A percentile compares a stretch with the other conserved stretches of the same genome.
Conservation (phyloP, 345 rosid species). For the Brassica napus region Da-Ae NC_063442.1:34685501-34686000, state of each 20-base stretch:
- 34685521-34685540: background rate
- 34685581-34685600: background rate
- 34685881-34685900: background rate
- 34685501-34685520: background rate
- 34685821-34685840: background rate
- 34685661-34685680: background rate
- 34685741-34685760: background rate
- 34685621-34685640: background rate
- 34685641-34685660: background rate
- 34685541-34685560: no score
- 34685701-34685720: background rate
- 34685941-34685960: background rate
- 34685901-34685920: background rate
- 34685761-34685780: background rate
- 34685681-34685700: background rate
- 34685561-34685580: no score
- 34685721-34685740: background rate
- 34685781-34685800: background rate
- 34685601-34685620: background rate
- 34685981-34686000: background rate
- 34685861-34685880: background rate
- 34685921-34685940: background rate
- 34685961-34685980: background rate
- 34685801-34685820: background rate
- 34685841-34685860: background rate